phyloP scores from a whole-genome alignment of 441 rosid species.

The Capsella rubella region DNA sequence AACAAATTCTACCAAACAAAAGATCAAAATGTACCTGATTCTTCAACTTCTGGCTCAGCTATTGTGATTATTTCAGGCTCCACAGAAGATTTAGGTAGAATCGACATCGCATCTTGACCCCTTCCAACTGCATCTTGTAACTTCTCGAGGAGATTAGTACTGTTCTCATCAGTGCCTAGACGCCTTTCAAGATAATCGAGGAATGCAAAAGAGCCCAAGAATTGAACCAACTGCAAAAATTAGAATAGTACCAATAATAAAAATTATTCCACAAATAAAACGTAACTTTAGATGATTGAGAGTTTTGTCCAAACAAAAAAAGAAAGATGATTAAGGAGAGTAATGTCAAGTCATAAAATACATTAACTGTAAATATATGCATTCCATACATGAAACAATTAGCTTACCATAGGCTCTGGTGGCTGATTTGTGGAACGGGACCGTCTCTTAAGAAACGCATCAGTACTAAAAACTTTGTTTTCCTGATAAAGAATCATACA shows the following conservation, averaged over 20 bases:
- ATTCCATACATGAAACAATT: constrained; percentile 33
- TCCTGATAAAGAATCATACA: constrained; percentile 58
- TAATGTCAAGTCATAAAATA: constrained; percentile 9
- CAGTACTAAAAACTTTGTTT: constrained; percentile 79
- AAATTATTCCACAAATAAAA: constrained; percentile 26
- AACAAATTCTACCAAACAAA: constrained; percentile 36
- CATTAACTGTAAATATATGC: constrained; percentile 29
- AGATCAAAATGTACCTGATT: constrained; percentile 61
- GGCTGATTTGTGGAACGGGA: constrained; percentile 94
- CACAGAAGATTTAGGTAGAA: constrained; percentile 66
- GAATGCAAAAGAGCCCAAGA: constrained; percentile 90
- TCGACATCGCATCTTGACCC: constrained; percentile 91
- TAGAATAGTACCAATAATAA: constrained; percentile 23
- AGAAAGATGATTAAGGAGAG: not conserved
- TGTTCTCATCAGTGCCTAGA: constrained; percentile 71
- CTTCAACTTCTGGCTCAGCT: constrained; percentile 83
- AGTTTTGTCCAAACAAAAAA: too few relatives aligned
- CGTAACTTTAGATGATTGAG: too few relatives aligned
- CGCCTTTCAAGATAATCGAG: constrained; percentile 94
- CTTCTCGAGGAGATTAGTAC: constrained; percentile 87
- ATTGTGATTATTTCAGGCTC: constrained; percentile 93
- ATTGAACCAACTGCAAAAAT: constrained; percentile 76
- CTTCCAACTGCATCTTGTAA: constrained; percentile 98
- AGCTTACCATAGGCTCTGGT: constrained; percentile 86
- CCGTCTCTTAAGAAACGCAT: constrained; percentile 93